A percentile compares a stretch with the other conserved stretches of the same genome.
These are phyloP conservation scores for Diaporthe caulivora DNA, from an alignment of 2,329 filamentous ascomycete genomes.

Conservation along the genomic window DNA sequence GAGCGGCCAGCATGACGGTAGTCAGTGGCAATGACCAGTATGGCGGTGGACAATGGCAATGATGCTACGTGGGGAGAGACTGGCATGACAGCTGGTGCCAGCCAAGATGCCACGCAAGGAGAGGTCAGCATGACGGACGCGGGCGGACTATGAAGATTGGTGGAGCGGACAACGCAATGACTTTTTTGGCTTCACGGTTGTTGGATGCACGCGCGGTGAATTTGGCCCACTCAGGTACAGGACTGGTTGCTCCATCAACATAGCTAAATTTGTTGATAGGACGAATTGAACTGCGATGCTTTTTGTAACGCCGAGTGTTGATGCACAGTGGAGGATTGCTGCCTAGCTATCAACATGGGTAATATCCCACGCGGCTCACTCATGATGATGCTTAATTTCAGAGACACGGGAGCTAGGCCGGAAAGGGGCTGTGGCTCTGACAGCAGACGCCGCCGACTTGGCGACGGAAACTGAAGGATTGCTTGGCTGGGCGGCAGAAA, in stretches of 20 bases:
- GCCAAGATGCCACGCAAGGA: no score
- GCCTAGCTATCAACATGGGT: neutral
- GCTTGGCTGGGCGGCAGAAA: neutral
- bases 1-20: neutral
- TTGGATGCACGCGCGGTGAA: no score
- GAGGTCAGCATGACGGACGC: no score
- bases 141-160: neutral
- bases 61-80: no score
- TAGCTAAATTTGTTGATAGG: neutral
- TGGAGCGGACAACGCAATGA: neutral
- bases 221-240: no score
- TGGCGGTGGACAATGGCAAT: no score
- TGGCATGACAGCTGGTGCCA: no score
- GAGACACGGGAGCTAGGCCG: neutral
- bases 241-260: neutral
- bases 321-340: neutral
- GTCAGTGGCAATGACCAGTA: no score
- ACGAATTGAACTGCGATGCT: neutral
- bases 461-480: neutral
- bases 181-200: no score
- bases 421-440: constrained; percentile 12
- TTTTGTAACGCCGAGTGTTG: neutral
- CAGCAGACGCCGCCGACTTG: neutral
- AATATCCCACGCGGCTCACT: neutral
- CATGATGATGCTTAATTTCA: neutral